These are phyloP conservation scores for Cryptosporidium meleagridis DNA, from an alignment of 169 alveolate species.

Conservation along the genomic window DNA sequence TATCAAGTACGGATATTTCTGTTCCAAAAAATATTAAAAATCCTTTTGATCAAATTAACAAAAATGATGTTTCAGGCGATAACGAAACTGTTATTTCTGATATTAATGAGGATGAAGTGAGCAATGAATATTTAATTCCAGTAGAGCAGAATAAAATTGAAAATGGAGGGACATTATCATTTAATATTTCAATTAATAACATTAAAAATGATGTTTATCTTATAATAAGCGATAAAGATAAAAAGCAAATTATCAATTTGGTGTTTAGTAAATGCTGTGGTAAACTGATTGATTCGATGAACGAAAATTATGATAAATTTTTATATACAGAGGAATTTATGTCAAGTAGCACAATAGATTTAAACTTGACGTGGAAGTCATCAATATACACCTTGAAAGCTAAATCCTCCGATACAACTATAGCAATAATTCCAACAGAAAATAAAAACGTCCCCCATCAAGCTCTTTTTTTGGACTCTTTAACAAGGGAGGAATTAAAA, in stretches of 20 bases:
- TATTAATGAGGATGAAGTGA: not conserved
- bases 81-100: too few species aligned
- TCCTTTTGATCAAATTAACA: not conserved
- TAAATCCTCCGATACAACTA: not conserved
- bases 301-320: conserved; percentile 4
- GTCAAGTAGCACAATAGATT: not conserved
- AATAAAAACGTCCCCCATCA: not conserved
- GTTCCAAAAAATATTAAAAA: not conserved
- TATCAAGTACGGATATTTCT: not conserved
- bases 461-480: not conserved
- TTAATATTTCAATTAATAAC: not conserved
- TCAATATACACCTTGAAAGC: not conserved
- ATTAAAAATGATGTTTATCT: not conserved
- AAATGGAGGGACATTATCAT: conserved; percentile 38
- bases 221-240: not conserved
- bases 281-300: not conserved
- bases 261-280: conserved; percentile 25
- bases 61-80: not conserved
- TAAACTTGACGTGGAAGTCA: conserved; percentile 27
- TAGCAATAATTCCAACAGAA: conserved; percentile 10
- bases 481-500: not conserved
- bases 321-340: not conserved
- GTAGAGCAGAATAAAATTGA: conserved; percentile 7
- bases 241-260: not conserved
- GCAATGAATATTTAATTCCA: not conserved